Evolutionary conservation across 441 rosid species (phyloP).

Genomic region (Daphne laureola): DNA sequence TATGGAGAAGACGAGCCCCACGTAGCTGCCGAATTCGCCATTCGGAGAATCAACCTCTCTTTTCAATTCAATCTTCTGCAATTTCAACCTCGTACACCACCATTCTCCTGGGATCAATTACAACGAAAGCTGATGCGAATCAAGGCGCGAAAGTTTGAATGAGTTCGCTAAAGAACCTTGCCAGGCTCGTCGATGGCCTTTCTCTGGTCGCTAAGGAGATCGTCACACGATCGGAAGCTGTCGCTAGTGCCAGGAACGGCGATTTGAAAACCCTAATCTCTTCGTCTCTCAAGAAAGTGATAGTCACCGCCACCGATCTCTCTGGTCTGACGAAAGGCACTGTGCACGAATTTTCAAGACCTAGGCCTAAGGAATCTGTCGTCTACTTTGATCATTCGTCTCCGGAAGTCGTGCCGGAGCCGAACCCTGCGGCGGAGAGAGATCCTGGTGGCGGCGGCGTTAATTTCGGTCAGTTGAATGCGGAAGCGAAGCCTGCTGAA

Average conservation of each 20-base stretch:
- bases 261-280: constrained; percentile 50
- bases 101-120: neutral
- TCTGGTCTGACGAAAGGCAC: constrained; percentile 71
- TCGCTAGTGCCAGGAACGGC: constrained; percentile 35
- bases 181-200: constrained; percentile 55
- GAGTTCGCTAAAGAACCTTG: constrained; percentile 53
- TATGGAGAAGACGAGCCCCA: constrained; percentile 15
- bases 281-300: constrained; percentile 49
- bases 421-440: constrained; percentile 11
- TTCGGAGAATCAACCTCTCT: neutral
- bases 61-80: neutral
- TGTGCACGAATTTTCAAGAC: constrained; percentile 43
- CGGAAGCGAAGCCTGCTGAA: constrained; percentile 13
- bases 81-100: neutral
- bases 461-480: constrained; percentile 6
- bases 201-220: constrained; percentile 72
- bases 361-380: constrained; percentile 51
- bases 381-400: constrained; percentile 39
- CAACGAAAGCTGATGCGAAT: neutral
- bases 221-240: constrained; percentile 39
- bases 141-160: constrained; percentile 24
- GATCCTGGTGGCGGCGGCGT: constrained; percentile 7
- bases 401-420: constrained; percentile 17
- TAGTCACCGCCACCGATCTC: constrained; percentile 66
- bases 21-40: constrained; percentile 1